A percentile compares a stretch with the other conserved stretches of the same genome.
phyloP scores from a whole-genome alignment of 1,139 yeast genomes.

The Wickerhamomyces sp. region DNA sequence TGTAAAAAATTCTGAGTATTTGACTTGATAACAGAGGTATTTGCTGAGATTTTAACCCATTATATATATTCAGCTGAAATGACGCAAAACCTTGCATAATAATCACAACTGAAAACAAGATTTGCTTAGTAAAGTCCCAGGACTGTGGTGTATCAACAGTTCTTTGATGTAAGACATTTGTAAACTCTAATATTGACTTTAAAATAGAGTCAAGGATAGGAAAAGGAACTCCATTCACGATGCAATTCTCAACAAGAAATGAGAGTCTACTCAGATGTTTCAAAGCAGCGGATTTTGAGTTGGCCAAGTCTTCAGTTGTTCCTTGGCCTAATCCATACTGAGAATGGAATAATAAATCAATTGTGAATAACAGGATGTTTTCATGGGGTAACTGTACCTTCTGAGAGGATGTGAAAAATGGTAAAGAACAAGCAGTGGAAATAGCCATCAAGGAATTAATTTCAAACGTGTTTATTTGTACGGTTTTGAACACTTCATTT shows the following conservation, averaged over 20 bases:
- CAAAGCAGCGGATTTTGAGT: slow-evolving; percentile 35
- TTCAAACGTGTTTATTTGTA: slow-evolving; percentile 18
- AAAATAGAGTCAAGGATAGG: slow-evolving; percentile 24
- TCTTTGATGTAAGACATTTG: slow-evolving; percentile 9
- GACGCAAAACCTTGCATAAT: slow-evolving; percentile 54
- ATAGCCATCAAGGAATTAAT: slow-evolving; percentile 21
- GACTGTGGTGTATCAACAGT: slow-evolving; percentile 9
- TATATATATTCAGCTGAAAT: slow-evolving; percentile 28
- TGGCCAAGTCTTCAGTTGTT: slow-evolving; percentile 1
- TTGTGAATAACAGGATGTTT: slow-evolving; percentile 15
- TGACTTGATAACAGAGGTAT: slow-evolving; percentile 30
- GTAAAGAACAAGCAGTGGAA: slow-evolving; percentile 18
- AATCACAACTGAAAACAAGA: slow-evolving; percentile 47
- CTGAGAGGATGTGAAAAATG: slow-evolving; percentile 13
- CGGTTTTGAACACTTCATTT: slow-evolving; percentile 3
- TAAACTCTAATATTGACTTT: slow-evolving; percentile 24
- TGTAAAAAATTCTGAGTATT: slow-evolving; percentile 44
- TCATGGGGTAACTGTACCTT: slow-evolving; percentile 20
- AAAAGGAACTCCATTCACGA: slow-evolving; percentile 16
- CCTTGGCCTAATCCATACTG: slow-evolving; percentile 25
- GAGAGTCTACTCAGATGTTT: slow-evolving; percentile 48
- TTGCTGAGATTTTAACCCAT: slow-evolving; percentile 14
- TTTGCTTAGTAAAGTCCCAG: slow-evolving; percentile 34
- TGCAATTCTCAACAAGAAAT: slow-evolving; percentile 37
- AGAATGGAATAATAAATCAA: slow-evolving; percentile 25